A percentile compares a stretch with the other conserved stretches of the same genome.
Evolutionary conservation across 768 basidiomycete genomes (phyloP).

Genomic region (Mycena rebaudengoi): DNA sequence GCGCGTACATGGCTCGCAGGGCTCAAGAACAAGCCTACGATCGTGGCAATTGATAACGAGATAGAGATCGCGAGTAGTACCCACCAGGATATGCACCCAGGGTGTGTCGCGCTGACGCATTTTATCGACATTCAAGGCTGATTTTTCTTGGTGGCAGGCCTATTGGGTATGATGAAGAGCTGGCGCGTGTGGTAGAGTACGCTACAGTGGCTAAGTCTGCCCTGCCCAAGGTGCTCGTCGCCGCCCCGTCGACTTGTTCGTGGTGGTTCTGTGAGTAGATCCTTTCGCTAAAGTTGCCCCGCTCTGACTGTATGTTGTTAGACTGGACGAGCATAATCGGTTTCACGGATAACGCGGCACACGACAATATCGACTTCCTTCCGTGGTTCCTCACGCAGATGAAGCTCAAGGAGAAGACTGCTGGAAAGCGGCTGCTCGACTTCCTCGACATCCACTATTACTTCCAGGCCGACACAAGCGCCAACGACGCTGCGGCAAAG

Average conservation of each 20-base stretch:
- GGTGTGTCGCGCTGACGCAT: constrained; percentile 32
- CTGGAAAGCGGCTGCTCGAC: constrained; percentile 57
- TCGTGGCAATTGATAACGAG: constrained; percentile 63
- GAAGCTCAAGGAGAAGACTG: constrained; percentile 43
- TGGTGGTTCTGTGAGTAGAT: constrained; percentile 27
- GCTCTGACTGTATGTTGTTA: constrained; percentile 20
- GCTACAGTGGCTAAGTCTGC: constrained; percentile 34
- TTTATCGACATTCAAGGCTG: not conserved
- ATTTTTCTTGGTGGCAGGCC: constrained; percentile 36
- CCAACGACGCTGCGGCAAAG: constrained; percentile 60
- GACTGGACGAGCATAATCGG: constrained; percentile 64
- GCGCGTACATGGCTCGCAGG: constrained; percentile 55
- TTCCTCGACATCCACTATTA: constrained; percentile 67
- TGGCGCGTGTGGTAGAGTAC: constrained; percentile 52
- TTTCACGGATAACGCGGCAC: constrained; percentile 57
- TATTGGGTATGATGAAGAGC: constrained; percentile 61
- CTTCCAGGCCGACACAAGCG: constrained; percentile 60
- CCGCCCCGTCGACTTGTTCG: constrained; percentile 26
- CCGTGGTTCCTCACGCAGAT: constrained; percentile 65
- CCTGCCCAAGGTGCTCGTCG: constrained; percentile 23
- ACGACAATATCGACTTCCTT: constrained; percentile 60
- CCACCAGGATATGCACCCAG: constrained; percentile 66
- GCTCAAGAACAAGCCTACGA: constrained; percentile 55
- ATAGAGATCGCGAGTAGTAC: constrained; percentile 63
- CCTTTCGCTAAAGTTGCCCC: not conserved